phyloP scores from a whole-genome alignment of 345 rosid species.

The Conringia planisiliqua region DNA sequence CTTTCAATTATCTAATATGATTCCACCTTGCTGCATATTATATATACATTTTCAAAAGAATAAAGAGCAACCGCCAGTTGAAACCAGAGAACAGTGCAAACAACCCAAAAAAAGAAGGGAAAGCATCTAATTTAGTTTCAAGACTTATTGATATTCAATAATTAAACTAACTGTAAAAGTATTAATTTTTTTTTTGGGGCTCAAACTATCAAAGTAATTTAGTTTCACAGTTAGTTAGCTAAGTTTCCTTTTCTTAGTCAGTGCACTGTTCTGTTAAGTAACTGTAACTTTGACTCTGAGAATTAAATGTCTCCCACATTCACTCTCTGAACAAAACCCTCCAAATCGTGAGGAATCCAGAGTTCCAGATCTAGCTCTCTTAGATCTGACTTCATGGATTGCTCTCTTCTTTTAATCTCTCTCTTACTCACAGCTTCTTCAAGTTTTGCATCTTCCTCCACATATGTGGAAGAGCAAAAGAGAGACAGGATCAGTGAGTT shows the following conservation, averaged over 20 bases:
- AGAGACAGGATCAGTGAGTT: constrained; percentile 62
- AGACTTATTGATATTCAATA: no score
- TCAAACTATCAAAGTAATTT: background rate
- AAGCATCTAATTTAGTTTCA: no score
- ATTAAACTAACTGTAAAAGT: no score
- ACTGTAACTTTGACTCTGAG: constrained; percentile 27
- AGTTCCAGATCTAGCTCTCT: constrained; percentile 23
- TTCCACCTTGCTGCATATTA: no score
- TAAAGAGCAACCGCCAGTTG: no score
- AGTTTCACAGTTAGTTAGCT: background rate
- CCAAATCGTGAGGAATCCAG: constrained; percentile 25
- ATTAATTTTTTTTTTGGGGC: no score
- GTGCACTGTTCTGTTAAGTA: constrained; percentile 29
- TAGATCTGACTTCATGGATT: constrained; percentile 32
- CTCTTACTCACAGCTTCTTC: constrained; percentile 28
- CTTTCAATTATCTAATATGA: no score
- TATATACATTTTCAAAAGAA: no score
- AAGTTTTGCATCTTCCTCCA: constrained; percentile 28
- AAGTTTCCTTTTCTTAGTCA: background rate
- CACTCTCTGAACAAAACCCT: background rate
- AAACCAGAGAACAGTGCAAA: no score
- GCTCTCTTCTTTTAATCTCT: constrained; percentile 10
- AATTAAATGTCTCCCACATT: background rate
- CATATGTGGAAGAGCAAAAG: constrained; percentile 45
- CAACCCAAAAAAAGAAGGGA: no score